phyloP scores from a whole-genome alignment of 2,329 filamentous ascomycete genomes.

The Ploettnerulaceae sp. region DNA sequence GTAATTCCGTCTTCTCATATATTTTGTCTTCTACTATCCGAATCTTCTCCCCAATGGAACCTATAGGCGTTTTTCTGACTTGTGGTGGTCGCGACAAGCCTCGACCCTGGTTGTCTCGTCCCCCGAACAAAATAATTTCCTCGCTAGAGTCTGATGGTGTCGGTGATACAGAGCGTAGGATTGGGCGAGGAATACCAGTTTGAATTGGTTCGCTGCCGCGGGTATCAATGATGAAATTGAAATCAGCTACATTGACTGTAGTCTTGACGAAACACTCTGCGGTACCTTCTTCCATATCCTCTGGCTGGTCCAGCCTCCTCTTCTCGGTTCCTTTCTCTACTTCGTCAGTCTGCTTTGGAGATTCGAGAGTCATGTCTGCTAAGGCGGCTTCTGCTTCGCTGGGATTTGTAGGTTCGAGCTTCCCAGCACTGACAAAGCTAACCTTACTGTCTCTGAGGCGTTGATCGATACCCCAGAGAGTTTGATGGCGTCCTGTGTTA shows the following conservation, averaged over 20 bases:
- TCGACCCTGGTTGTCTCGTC: slow-evolving; percentile 36
- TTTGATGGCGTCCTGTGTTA: slow-evolving; percentile 48
- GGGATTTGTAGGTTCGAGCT: slow-evolving; percentile 35
- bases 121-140: slow-evolving; percentile 66
- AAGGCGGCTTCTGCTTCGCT: slow-evolving; percentile 30
- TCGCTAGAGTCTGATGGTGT: slow-evolving; percentile 58
- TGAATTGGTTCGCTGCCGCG: slow-evolving; percentile 28
- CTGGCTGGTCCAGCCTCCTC: not conserved
- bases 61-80: not conserved
- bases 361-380: slow-evolving; percentile 24
- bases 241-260: not conserved
- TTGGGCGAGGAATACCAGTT: slow-evolving; percentile 33
- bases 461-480: slow-evolving; percentile 41
- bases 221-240: slow-evolving; percentile 36
- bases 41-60: slow-evolving; percentile 27
- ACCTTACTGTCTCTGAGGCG: slow-evolving; percentile 52
- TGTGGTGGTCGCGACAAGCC: slow-evolving; percentile 9
- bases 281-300: not conserved
- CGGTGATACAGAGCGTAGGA: slow-evolving; percentile 32
- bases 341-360: not conserved
- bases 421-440: slow-evolving; percentile 56
- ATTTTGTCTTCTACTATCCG: slow-evolving; percentile 31
- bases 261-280: not conserved
- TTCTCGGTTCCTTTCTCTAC: not conserved
- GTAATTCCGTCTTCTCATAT: slow-evolving; percentile 24